Conservation (phyloP, 148 eudicot genomes). For the Persicaria maculosa region DNA sequence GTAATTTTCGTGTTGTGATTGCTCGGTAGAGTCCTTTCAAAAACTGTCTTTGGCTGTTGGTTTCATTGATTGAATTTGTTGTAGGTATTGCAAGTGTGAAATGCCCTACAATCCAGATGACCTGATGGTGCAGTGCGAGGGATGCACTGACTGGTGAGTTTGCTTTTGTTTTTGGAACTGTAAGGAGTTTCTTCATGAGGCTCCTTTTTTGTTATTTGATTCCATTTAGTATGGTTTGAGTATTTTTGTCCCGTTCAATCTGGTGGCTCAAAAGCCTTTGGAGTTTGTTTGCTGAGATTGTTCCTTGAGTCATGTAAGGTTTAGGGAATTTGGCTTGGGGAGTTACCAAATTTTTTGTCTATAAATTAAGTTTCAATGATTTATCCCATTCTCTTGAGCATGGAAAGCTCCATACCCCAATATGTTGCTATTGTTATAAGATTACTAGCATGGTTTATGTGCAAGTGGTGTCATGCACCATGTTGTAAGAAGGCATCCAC, state of each 20-base stretch:
- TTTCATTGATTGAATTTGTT: not conserved
- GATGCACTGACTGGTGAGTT: constrained; percentile 51
- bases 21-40: not conserved
- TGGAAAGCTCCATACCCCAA: not conserved
- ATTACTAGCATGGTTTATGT: not conserved
- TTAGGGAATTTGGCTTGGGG: no score
- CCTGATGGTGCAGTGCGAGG: constrained; percentile 69
- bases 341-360: no score
- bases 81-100: constrained; percentile 54
- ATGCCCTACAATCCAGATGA: no score
- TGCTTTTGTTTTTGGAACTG: not conserved
- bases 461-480: not conserved
- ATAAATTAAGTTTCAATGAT: no score
- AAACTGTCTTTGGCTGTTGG: not conserved
- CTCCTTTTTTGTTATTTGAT: not conserved
- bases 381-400: no score
- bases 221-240: not conserved
- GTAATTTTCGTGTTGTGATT: not conserved
- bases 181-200: not conserved
- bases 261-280: not conserved
- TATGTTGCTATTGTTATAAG: not conserved
- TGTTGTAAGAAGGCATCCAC: no score
- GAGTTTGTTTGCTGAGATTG: not conserved
- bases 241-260: no score
- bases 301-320: not conserved